Percentiles rank a stretch among this genome's conserved stretches.
These are phyloP conservation scores for Pleurotus cornucopiae DNA, from an alignment of 768 basidiomycete genomes.

Conservation along the genomic window DNA sequence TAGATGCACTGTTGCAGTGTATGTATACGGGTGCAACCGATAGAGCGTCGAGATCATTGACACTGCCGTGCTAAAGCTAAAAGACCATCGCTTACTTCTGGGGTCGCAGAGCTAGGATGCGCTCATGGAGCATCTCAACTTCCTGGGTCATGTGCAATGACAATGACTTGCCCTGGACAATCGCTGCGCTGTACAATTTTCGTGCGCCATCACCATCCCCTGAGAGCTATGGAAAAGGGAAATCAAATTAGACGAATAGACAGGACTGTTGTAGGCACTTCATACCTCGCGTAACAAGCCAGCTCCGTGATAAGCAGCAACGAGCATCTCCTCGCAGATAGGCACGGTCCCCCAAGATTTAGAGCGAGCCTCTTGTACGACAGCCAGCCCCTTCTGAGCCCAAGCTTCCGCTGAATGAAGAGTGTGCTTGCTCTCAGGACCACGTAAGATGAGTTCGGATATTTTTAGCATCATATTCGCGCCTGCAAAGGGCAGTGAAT, in stretches of 20 bases:
- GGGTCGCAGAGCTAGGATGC: background rate
- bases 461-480: constrained; percentile 45
- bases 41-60: background rate
- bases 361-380: constrained; percentile 20
- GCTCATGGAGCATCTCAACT: background rate
- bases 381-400: constrained; percentile 46
- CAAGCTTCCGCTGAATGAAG: constrained; percentile 54
- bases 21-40: background rate
- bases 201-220: background rate
- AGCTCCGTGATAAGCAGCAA: constrained; percentile 2
- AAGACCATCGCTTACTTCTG: background rate
- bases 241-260: background rate
- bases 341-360: constrained; percentile 1
- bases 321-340: constrained; percentile 3
- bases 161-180: background rate
- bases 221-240: background rate
- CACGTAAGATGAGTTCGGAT: constrained; percentile 37
- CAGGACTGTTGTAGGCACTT: background rate
- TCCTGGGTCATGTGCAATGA: background rate
- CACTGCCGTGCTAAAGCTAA: too few relatives aligned
- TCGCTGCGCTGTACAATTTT: background rate
- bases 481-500: constrained; percentile 20
- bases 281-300: constrained; percentile 1
- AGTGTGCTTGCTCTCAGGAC: constrained; percentile 22
- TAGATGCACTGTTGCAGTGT: too few relatives aligned